phyloP scores from a whole-genome alignment of 2,329 filamentous ascomycete genomes.

The Penicillium italicum region DNA sequence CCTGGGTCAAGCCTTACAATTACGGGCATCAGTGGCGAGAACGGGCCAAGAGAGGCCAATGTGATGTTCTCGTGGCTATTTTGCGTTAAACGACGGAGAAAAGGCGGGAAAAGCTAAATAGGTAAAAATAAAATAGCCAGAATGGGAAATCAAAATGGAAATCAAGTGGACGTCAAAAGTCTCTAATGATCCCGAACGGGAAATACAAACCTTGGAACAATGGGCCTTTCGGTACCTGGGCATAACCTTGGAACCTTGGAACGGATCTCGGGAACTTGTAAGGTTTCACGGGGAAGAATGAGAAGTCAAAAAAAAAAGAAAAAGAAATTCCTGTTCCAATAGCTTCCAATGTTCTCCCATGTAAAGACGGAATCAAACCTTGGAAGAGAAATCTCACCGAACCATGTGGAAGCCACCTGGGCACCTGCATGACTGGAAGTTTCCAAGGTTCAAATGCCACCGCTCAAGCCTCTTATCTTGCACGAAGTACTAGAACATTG shows the following conservation, averaged over 20 bases:
- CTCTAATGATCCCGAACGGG: neutral
- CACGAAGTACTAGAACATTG: neutral
- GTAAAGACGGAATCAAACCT: neutral
- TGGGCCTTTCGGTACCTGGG: neutral
- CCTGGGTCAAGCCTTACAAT: constrained; percentile 14
- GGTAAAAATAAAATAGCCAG: neutral
- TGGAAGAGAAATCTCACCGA: neutral
- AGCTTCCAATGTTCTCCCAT: neutral
- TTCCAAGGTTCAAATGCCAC: neutral
- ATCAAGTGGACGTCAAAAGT: too few species aligned
- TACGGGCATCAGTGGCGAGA: constrained; percentile 15
- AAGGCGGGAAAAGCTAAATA: neutral
- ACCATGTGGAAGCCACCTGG: constrained; percentile 1
- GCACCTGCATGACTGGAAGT: neutral
- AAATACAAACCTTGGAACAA: neutral
- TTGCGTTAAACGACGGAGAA: neutral
- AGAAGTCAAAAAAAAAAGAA: neutral
- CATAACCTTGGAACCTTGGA: too few species aligned
- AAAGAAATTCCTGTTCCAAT: neutral
- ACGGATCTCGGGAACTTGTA: too few species aligned
- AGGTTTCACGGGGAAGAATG: too few species aligned
- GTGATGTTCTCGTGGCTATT: constrained; percentile 5
- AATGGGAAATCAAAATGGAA: neutral
- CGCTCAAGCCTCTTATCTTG: neutral
- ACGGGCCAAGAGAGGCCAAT: constrained; percentile 5